Evolutionary conservation across 1,284 basidiomycete genomes (phyloP).

Genomic region (Puccinia coronata): DNA sequence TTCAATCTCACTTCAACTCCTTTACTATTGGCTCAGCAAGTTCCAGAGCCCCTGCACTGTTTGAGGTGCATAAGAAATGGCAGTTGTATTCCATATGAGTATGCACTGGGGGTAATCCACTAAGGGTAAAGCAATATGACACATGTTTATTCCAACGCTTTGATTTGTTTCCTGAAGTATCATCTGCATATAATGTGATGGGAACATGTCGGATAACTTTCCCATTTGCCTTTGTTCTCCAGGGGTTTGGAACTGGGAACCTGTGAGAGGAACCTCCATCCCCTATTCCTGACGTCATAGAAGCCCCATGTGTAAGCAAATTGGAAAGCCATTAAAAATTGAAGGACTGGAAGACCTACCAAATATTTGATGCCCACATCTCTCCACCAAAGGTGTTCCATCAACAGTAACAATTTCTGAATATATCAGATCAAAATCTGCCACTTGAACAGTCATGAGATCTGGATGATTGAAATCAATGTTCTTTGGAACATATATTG

Average conservation of each 20-base stretch:
- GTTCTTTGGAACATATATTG: too few species aligned
- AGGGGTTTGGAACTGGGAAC: background rate
- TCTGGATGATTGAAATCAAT: background rate
- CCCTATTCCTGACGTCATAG: background rate
- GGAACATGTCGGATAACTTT: slow-evolving; percentile 52
- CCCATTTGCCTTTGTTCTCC: background rate
- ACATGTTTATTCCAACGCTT: too few species aligned
- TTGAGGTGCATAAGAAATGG: slow-evolving; percentile 61
- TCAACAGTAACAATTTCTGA: background rate
- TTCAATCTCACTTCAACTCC: background rate
- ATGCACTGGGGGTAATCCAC: slow-evolving; percentile 56
- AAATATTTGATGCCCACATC: background rate
- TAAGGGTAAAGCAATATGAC: too few species aligned
- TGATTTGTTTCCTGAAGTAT: too few species aligned
- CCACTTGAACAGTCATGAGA: background rate
- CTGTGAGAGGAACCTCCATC: too few species aligned
- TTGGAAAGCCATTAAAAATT: too few species aligned
- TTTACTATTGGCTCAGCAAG: background rate
- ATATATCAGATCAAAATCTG: background rate
- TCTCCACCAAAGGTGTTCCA: background rate
- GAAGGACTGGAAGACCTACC: too few species aligned
- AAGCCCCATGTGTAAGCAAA: background rate
- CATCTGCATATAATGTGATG: slow-evolving; percentile 62
- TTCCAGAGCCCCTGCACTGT: background rate
- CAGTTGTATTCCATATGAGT: slow-evolving; percentile 57